A percentile compares a stretch with the other conserved stretches of the same genome.
Conservation (phyloP, 1,139 yeast species). For the Candida tropicalis region DNA sequence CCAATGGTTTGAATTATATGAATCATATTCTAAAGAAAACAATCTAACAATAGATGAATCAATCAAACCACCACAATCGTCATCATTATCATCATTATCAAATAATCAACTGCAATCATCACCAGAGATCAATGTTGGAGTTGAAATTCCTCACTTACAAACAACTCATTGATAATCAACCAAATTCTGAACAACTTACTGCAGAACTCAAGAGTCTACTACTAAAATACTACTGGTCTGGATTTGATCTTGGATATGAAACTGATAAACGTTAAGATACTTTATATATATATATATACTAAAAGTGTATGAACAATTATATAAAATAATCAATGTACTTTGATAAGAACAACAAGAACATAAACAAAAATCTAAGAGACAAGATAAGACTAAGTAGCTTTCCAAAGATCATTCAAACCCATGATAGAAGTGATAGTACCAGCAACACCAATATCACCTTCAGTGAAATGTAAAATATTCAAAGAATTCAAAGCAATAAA, state of each 20-base stretch:
- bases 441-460: conserved; percentile 82
- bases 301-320: not conserved
- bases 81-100: too few species aligned
- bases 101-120: not conserved
- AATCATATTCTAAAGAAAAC: conserved; percentile 10
- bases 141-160: conserved; percentile 19
- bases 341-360: not conserved
- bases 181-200: conserved; percentile 20
- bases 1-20: conserved; percentile 13
- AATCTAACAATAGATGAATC: conserved; percentile 7
- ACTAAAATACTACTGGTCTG: conserved; percentile 40
- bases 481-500: conserved; percentile 76
- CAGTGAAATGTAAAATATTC: conserved; percentile 63
- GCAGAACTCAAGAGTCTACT: conserved; percentile 27
- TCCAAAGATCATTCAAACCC: conserved; percentile 80
- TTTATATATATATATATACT: conserved; percentile 1
- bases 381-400: conserved; percentile 16
- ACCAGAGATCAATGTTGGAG: conserved; percentile 5
- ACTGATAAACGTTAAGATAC: not conserved
- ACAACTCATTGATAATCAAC: conserved; percentile 19
- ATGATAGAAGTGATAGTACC: conserved; percentile 81
- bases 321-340: too few species aligned
- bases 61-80: not conserved
- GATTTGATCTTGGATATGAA: conserved; percentile 28
- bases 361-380: not conserved